Evolutionary conservation across 2,329 filamentous ascomycete species (phyloP), one percentile per base, ranked within the genome.

Genomic region (Venturia aucupariae): DNA sequence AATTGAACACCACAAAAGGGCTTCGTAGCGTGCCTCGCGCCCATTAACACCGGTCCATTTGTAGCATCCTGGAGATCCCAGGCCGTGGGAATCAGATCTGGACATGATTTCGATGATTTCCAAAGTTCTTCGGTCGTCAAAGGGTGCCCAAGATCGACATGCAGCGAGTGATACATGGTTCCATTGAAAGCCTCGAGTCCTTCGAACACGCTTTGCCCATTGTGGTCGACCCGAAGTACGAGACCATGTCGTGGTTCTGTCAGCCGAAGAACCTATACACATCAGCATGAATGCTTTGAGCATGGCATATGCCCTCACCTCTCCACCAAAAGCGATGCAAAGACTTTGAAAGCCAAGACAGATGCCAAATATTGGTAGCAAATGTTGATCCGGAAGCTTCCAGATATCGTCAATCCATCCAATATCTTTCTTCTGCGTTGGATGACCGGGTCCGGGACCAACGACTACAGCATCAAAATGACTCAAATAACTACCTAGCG

Each of bases 1-100:
- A 94, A 96, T 72, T 96, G 92, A 22, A 96, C 81, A 0, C 89
- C 92, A 87, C 89, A 95, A 67, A 93, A 89, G 0, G 92, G 92
- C 68, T 85, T 87, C 0, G 68, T 71, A 22, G 73, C 76, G 73
- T 96, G 91, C 67, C 81, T 84, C 19, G 87, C 85, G 0, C 84
- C 90, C 90, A 95, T 95, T n/a, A 94, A 75, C 3, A 92, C 79
- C n/a, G 76, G 73, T 0, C 78, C 81, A 67, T 86, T 86, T 0
- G 60, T 71, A 68, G 35, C 13, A 65, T 77, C 76, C 65, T 76
- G 75, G 22, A 78, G 72, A 63, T 79, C 78, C 79, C 79, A 81
- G 15, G 79, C 79, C n/a, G 81, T 66, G 3, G 79, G 79, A n/a
- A 75, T 67, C 8, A 81, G 67, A 2, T 74, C 64, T 1, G 75